These are phyloP conservation scores for Starmerella stigmatis DNA, from an alignment of 805 yeast species.

Conservation along the genomic window DNA sequence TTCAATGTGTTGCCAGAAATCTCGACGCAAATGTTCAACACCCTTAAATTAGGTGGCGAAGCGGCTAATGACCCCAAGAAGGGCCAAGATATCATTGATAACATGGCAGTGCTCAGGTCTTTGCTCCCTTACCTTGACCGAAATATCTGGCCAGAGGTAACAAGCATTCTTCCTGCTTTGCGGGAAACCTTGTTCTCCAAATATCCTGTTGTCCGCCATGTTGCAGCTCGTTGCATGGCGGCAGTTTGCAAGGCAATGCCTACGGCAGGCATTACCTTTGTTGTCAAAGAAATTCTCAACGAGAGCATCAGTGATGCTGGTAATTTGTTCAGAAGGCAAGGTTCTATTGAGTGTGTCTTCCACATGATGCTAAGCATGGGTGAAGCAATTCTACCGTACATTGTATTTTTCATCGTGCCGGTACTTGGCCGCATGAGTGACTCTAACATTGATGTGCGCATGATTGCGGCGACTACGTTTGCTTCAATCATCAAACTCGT, in stretches of 20 bases:
- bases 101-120: constrained; percentile 71
- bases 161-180: constrained; percentile 42
- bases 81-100: constrained; percentile 66
- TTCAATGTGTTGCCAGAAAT: constrained; percentile 60
- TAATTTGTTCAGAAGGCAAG: constrained; percentile 65
- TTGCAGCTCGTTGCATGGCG: constrained; percentile 83
- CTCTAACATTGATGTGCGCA: constrained; percentile 74
- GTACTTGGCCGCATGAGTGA: constrained; percentile 97
- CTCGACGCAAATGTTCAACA: constrained; percentile 51
- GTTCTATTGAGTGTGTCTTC: constrained; percentile 83
- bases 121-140: constrained; percentile 51
- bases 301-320: constrained; percentile 76
- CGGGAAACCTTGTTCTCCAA: constrained; percentile 49
- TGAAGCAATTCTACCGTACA: constrained; percentile 78
- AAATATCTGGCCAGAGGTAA: constrained; percentile 37
- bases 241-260: constrained; percentile 62
- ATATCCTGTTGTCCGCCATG: constrained; percentile 77
- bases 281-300: constrained; percentile 57
- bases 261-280: constrained; percentile 58
- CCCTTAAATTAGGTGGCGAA: constrained; percentile 35
- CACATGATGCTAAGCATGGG: constrained; percentile 83
- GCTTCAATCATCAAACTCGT: constrained; percentile 92
- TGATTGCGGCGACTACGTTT: constrained; percentile 87
- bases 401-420: constrained; percentile 91
- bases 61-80: constrained; percentile 18